Evolutionary conservation across 2,329 filamentous ascomycete genomes (phyloP), one percentile per base, ranked within the genome.

Genomic region (Clarireedia sp.): DNA sequence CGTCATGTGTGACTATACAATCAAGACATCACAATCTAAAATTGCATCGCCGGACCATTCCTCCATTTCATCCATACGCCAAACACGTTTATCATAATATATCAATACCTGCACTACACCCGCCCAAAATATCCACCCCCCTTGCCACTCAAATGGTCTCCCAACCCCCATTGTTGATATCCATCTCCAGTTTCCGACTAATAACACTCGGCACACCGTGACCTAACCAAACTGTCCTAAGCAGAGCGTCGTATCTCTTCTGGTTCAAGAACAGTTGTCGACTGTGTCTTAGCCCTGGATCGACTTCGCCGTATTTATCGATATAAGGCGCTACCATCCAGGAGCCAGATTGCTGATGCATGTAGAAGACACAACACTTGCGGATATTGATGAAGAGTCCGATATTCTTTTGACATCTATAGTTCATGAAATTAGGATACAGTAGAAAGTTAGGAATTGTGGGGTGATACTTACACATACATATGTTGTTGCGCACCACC

Each of bases 111-210:
- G 29, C 29, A 33, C 29, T 33, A 33, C 29, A 3, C 12, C 12
- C 29, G 4, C 29, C 9, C 9, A 33, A 33, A 12, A 33, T 33
- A 33, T 9, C 12, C 29, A 16, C 2, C 16, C 1, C 6, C 2
- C 2, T 3, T 2, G n/a, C 19, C 5, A 4, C 19, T 52, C 21
- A 69, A 54, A 83, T 78, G n/a, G 83, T 96, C 74, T 99, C 94
- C 94, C 94, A 99, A 0, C 94, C 94, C 0, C 94, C 94, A 65
- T 90, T 96, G 68, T 99, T 99, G 45, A 96, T 90, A 70, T 99
- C 94, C 14, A 89, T 87, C 75, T 99, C 94, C 62, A 99, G 72
- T 71, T 90, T 92, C 62, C 94, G 79, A 61, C 87, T 89, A 68
- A 99, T 96, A 47, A 90, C 84, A 62, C 88, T 95, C 37, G 91